A percentile compares a stretch with the other conserved stretches of the same genome.
phyloP scores from a whole-genome alignment of 148 eudicot species.

The Euryodendron excelsum region DNA sequence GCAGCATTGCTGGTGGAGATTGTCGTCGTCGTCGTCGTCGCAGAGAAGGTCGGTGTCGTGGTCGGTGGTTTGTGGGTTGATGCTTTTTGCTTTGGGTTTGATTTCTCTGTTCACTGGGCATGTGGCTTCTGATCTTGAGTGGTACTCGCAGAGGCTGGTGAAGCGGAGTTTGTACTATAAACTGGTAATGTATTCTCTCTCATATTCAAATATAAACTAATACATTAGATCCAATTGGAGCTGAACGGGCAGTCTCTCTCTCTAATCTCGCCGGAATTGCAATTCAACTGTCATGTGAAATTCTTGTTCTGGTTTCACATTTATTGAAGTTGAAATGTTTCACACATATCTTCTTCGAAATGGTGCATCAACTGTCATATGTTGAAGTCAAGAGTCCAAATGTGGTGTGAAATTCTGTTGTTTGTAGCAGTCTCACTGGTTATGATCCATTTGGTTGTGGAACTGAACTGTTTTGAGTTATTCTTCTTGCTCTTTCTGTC shows the following conservation, averaged over 20 bases:
- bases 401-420: background rate
- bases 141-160: slow-evolving; percentile 76
- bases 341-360: too few relatives aligned
- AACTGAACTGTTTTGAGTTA: background rate
- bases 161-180: slow-evolving; percentile 52
- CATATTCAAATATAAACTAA: too few relatives aligned
- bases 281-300: too few relatives aligned
- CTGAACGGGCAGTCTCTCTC: too few relatives aligned
- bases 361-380: too few relatives aligned
- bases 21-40: slow-evolving; percentile 12
- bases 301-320: too few relatives aligned
- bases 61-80: slow-evolving; percentile 73
- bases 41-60: slow-evolving; percentile 52
- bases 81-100: slow-evolving; percentile 84
- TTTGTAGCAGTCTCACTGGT: background rate
- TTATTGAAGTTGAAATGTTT: too few relatives aligned
- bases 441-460: background rate
- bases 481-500: background rate
- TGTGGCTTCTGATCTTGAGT: slow-evolving; percentile 89
- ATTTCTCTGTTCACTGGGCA: slow-evolving; percentile 91
- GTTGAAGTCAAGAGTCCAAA: too few relatives aligned
- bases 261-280: too few relatives aligned
- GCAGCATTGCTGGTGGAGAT: slow-evolving; percentile 39
- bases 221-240: background rate
- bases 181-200: slow-evolving; percentile 36